Evolutionary conservation across 768 basidiomycete genomes (phyloP).

Genomic region (Lentinula boryana): DNA sequence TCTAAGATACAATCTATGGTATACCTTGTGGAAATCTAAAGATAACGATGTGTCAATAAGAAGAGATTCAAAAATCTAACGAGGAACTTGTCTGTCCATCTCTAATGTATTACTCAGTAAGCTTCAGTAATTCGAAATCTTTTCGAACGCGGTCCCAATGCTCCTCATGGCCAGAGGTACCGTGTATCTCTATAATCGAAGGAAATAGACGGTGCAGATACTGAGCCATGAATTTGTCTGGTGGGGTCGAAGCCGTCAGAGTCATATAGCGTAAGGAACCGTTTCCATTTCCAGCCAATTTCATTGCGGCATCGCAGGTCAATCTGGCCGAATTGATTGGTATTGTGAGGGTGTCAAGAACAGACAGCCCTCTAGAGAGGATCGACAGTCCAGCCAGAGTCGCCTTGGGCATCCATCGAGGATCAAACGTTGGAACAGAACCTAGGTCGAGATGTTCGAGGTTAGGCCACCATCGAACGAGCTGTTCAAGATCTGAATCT

Average conservation of each 20-base stretch:
- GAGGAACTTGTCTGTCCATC: not conserved
- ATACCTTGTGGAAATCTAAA: not conserved
- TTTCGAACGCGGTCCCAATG: slow-evolving; percentile 18
- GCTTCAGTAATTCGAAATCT: not conserved
- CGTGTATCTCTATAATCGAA: slow-evolving; percentile 26
- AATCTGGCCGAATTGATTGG: slow-evolving; percentile 18
- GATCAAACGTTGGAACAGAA: slow-evolving; percentile 18
- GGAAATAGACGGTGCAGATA: slow-evolving; percentile 34
- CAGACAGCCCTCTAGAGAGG: slow-evolving; percentile 19
- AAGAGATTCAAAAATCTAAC: too few relatives aligned
- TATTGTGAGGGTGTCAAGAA: slow-evolving; percentile 24
- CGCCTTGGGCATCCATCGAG: slow-evolving; percentile 13
- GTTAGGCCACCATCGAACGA: slow-evolving; percentile 40
- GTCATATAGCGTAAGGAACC: slow-evolving; percentile 26
- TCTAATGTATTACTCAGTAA: not conserved
- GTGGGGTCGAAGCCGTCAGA: slow-evolving; percentile 24
- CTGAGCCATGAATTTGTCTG: slow-evolving; percentile 20
- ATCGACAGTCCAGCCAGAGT: slow-evolving; percentile 21
- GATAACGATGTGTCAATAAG: too few relatives aligned
- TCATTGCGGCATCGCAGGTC: not conserved
- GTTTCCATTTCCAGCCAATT: slow-evolving; percentile 7
- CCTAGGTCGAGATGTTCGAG: slow-evolving; percentile 38
- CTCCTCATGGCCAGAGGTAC: slow-evolving; percentile 25
- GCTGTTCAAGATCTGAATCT: slow-evolving; percentile 30
- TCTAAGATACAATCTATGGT: not conserved